Evolutionary conservation across 2,329 filamentous ascomycete genomes (phyloP).

Genomic region (Mollisiaceae sp.): DNA sequence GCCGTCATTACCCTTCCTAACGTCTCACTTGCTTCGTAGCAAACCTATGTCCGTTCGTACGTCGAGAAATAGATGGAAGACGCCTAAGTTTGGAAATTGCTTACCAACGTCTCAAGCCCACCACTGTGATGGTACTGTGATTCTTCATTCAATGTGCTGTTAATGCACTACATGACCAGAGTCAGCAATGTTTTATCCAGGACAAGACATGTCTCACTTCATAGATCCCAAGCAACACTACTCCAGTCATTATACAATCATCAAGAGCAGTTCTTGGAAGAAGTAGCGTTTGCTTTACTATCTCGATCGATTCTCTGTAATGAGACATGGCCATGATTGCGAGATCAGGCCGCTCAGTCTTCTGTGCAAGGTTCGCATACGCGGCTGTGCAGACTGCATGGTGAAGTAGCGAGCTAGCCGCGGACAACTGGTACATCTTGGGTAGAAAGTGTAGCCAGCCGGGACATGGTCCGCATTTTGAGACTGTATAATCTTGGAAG

Average conservation of each 20-base stretch:
- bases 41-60: too few species aligned
- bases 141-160: neutral
- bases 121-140: neutral
- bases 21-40: neutral
- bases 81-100: neutral
- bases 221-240: conserved; percentile 23
- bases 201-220: neutral
- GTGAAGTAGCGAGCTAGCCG: conserved; percentile 8
- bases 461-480: conserved; percentile 10
- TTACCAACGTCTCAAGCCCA: conserved; percentile 5
- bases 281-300: neutral
- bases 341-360: conserved; percentile 13
- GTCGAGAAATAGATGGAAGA: too few species aligned
- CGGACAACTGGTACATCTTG: conserved; percentile 13
- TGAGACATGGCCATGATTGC: conserved; percentile 16
- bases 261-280: neutral
- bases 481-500: conserved; percentile 23
- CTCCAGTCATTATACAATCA: conserved; percentile 21
- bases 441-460: conserved; percentile 25
- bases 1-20: neutral
- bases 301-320: conserved; percentile 16
- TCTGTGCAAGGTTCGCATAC: conserved; percentile 24
- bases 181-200: too few species aligned
- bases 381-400: conserved; percentile 21
- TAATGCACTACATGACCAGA: neutral